These are phyloP conservation scores for Rhizopogon sp. DNA, from an alignment of 768 basidiomycete species.

Conservation along the genomic window DNA sequence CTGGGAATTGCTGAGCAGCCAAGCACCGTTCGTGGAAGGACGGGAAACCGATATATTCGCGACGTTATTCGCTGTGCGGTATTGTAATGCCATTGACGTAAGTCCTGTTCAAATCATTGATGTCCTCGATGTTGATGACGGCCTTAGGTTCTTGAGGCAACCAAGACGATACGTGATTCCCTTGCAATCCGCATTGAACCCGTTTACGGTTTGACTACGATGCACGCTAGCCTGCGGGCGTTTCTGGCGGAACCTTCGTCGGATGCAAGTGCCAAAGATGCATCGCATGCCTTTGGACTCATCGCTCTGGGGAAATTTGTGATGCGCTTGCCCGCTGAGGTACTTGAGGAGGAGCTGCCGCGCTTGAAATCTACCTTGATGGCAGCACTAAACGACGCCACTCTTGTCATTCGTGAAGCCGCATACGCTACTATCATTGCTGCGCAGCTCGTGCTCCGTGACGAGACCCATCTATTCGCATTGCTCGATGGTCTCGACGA, in stretches of 20 bases:
- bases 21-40: conserved; percentile 69
- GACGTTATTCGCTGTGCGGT: conserved; percentile 65
- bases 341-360: conserved; percentile 84
- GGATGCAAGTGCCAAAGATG: conserved; percentile 51
- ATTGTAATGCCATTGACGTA: conserved; percentile 67
- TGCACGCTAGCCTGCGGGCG: conserved; percentile 65
- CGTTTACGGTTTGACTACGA: conserved; percentile 79
- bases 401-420: conserved; percentile 78
- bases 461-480: conserved; percentile 78
- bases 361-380: conserved; percentile 69
- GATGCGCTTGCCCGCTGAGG: conserved; percentile 72
- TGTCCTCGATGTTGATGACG: background rate
- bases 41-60: conserved; percentile 75
- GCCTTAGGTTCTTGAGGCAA: conserved; percentile 73
- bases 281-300: conserved; percentile 77
- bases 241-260: conserved; percentile 55
- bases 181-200: conserved; percentile 71
- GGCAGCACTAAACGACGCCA: conserved; percentile 64
- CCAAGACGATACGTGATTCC: conserved; percentile 74
- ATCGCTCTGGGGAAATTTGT: conserved; percentile 82
- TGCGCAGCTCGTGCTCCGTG: conserved; percentile 75
- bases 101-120: conserved; percentile 16
- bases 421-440: conserved; percentile 81
- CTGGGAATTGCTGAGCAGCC: conserved; percentile 81
- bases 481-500: conserved; percentile 81